Conservation (phyloP, 345 rosid species). For the Bruguiera sexangula region DNA sequence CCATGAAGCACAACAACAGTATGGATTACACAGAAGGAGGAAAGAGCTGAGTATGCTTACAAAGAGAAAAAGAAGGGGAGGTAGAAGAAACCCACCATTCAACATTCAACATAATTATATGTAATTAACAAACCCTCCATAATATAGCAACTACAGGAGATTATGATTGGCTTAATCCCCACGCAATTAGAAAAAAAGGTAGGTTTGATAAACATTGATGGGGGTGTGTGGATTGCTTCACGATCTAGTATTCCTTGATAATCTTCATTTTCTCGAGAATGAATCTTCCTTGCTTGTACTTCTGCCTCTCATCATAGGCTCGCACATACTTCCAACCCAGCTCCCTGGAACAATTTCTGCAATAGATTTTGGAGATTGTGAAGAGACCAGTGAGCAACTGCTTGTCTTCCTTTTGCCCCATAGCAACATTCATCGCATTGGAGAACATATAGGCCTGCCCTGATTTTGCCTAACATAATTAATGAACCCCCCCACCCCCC, state of each 20-base stretch:
- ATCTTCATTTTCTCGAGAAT: conserved; percentile 36
- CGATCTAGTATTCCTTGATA: conserved; percentile 12
- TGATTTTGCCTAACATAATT: conserved; percentile 24
- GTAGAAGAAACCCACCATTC: too few species aligned
- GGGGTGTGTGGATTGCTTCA: too few species aligned
- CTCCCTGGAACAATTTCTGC: conserved; percentile 35
- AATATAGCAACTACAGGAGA: too few species aligned
- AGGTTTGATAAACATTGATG: too few species aligned
- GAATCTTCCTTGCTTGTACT: conserved; percentile 42
- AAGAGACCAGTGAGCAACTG: conserved; percentile 27
- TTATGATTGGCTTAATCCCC: too few species aligned
- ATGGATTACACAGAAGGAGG: too few species aligned
- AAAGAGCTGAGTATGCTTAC: too few species aligned
- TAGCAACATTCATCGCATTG: conserved; percentile 36
- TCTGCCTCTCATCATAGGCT: conserved; percentile 26
- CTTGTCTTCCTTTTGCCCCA: conserved; percentile 39
- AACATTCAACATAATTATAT: too few species aligned
- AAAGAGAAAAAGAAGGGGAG: too few species aligned
- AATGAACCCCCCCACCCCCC: neutral
- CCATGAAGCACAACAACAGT: too few species aligned
- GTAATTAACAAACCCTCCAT: too few species aligned
- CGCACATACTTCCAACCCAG: conserved; percentile 42
- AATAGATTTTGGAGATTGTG: conserved; percentile 28
- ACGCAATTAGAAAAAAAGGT: too few species aligned
- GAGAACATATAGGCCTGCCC: conserved; percentile 43